Evolutionary conservation across 148 eudicot species (phyloP).

Genomic region (Oxyria digyna): DNA sequence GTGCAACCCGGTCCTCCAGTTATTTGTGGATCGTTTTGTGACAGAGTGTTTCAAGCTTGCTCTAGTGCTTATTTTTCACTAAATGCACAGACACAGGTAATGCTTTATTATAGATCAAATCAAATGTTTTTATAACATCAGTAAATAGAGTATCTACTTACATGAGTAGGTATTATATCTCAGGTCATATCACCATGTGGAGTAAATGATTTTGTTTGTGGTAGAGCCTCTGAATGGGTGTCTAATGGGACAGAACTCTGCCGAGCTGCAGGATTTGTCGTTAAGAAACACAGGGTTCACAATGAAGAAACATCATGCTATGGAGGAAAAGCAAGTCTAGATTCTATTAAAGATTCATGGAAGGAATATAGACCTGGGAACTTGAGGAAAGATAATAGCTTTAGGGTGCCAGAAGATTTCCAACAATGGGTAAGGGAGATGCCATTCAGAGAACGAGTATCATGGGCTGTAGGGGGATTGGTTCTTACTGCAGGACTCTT

Average conservation of each 20-base stretch:
- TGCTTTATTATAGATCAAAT: not conserved
- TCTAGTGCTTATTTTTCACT: conserved; percentile 71
- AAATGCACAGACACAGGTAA: conserved; percentile 73
- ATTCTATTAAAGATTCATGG: conserved; percentile 72
- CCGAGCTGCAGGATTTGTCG: conserved; percentile 76
- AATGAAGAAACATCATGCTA: conserved; percentile 54
- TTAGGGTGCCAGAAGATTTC: conserved; percentile 41
- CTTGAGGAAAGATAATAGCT: conserved; percentile 19
- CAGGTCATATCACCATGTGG: conserved; percentile 95
- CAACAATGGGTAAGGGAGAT: conserved; percentile 58
- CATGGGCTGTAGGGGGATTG: conserved; percentile 94
- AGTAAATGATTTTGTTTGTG: conserved; percentile 81
- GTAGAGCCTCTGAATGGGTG: conserved; percentile 88
- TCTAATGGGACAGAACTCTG: conserved; percentile 96
- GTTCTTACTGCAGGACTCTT: conserved; percentile 93
- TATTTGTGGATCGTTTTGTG: conserved; percentile 75
- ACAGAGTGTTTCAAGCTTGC: conserved; percentile 69
- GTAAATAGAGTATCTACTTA: not conserved
- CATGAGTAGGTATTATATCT: conserved; percentile 12
- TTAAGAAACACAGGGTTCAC: conserved; percentile 25
- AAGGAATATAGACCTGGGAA: conserved; percentile 25
- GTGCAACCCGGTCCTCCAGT: conserved; percentile 71
- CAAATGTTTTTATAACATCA: not conserved
- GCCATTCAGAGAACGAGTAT: conserved; percentile 62
- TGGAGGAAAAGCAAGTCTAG: conserved; percentile 87